Evolutionary conservation across 2,329 filamentous ascomycete genomes (phyloP), one percentile per base, ranked within the genome.

Genomic region (Fusarium nelsonii): DNA sequence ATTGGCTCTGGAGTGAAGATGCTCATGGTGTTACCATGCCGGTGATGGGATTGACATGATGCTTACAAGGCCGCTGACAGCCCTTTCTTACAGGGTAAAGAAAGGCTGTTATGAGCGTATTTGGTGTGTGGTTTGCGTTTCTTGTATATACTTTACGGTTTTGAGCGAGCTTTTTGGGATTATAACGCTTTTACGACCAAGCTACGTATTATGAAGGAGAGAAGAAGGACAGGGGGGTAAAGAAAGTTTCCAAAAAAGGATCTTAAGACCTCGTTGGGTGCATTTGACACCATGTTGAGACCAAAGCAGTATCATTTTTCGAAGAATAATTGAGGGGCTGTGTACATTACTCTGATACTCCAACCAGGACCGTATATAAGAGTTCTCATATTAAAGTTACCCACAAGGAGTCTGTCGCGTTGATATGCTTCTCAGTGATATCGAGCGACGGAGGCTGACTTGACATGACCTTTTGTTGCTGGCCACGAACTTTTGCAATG

Each of bases 1-100:
- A 73, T 70, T 74, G 72, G 72, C 34, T 69, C 37, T 72, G 72
- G 66, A 32, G 60, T 30, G 59, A 69, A 46, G 51, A 69, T 50
- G 40, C 58, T n/a, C 56, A 54, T 56, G 53, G 34, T 20, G 61
- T 36, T 60, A 44, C 44, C 36, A 34, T 63, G 52, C 57, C 69
- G 23, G 33, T 48, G 46, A 62, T 66, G 61, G 67, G 56, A 36
- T 70, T 68, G 60, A 70, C 63, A 60, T 68, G 61, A 70, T 36
- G 32, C 46, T 46, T 59, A 58, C 55, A 69, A 57, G 58, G 46
- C 28, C 36, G 49, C 65, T 69, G 23, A 30, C 34, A 26, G 10
- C 9, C 43, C 28, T 43, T 39, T 30, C 41, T 40, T 20, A n/a
- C 43, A 32, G 32, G 26, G 43, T 30, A 45, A 11, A 45, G 11